Conservation (phyloP, 2,329 filamentous ascomycete species). For the Aureobasidium sp. region DNA sequence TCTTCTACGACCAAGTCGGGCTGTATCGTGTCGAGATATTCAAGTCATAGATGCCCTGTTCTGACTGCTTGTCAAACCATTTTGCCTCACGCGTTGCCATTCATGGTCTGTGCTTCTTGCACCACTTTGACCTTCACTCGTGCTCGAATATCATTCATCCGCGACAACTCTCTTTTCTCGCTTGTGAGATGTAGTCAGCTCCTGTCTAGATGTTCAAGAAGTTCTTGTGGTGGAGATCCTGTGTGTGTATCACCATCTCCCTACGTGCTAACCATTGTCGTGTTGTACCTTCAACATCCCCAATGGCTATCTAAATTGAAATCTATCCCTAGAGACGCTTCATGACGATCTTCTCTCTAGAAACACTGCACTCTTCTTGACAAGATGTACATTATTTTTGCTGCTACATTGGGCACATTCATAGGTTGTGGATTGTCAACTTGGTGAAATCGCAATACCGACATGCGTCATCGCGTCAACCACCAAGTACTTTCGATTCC, state of each 20-base stretch:
- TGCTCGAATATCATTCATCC: not conserved
- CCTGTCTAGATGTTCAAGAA: too few species aligned
- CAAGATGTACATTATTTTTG: too few species aligned
- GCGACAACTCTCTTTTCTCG: not conserved
- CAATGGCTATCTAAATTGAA: too few species aligned
- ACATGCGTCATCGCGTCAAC: slow-evolving; percentile 1
- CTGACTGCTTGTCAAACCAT: not conserved
- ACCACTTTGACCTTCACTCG: not conserved
- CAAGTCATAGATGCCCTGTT: not conserved
- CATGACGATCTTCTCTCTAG: too few species aligned
- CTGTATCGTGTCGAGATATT: not conserved
- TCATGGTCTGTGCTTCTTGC: slow-evolving; percentile 8
- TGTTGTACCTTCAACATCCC: too few species aligned
- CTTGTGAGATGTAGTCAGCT: not conserved
- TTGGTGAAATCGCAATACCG: not conserved
- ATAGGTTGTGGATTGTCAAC: not conserved
- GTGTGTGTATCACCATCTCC: too few species aligned
- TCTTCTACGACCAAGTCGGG: not conserved
- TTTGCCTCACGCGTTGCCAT: slow-evolving; percentile 5
- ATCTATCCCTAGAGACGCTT: too few species aligned
- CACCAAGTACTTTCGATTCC: too few species aligned
- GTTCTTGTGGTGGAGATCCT: too few species aligned
- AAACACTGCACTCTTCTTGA: too few species aligned
- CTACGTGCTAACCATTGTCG: too few species aligned
- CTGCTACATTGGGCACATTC: not conserved